A percentile compares a stretch with the other conserved stretches of the same genome.
These are phyloP conservation scores for Eremomyces bilateralis DNA, from an alignment of 495 filamentous ascomycete species.

Conservation along the genomic window DNA sequence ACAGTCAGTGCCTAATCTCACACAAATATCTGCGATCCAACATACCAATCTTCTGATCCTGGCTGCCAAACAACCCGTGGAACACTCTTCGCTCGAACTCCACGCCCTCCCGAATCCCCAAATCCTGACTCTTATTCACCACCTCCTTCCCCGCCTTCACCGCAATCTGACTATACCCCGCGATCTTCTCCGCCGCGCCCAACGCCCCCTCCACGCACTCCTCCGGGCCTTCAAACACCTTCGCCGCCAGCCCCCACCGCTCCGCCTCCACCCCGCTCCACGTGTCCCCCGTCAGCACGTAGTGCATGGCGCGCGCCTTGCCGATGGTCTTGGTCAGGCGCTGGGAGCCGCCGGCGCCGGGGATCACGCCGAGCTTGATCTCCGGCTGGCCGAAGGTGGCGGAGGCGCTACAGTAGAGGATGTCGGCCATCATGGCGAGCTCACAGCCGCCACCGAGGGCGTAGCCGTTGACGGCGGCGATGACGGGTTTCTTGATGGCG, in stretches of 20 bases:
- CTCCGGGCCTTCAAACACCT: constrained; percentile 60
- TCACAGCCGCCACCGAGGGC: constrained; percentile 92
- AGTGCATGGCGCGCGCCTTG: constrained; percentile 81
- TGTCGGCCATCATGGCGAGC: constrained; percentile 92
- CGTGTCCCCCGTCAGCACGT: constrained; percentile 69
- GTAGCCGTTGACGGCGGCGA: constrained; percentile 84
- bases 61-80: constrained; percentile 74
- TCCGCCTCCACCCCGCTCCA: constrained; percentile 66
- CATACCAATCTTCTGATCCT: constrained; percentile 87
- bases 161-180: constrained; percentile 54
- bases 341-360: constrained; percentile 81
- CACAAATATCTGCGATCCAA: neutral
- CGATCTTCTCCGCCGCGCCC: constrained; percentile 73
- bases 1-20: too few species aligned
- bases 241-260: constrained; percentile 75
- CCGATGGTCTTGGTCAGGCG: constrained; percentile 72
- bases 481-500: constrained; percentile 69
- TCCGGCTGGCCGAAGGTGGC: constrained; percentile 93
- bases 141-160: constrained; percentile 91
- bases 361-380: constrained; percentile 81
- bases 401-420: constrained; percentile 64
- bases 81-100: constrained; percentile 89
- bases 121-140: constrained; percentile 89
- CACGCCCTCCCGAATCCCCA: constrained; percentile 65
- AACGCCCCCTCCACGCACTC: constrained; percentile 57